These are phyloP conservation scores for Hydnum rufescens DNA, from an alignment of 768 basidiomycete species.

Conservation along the genomic window DNA sequence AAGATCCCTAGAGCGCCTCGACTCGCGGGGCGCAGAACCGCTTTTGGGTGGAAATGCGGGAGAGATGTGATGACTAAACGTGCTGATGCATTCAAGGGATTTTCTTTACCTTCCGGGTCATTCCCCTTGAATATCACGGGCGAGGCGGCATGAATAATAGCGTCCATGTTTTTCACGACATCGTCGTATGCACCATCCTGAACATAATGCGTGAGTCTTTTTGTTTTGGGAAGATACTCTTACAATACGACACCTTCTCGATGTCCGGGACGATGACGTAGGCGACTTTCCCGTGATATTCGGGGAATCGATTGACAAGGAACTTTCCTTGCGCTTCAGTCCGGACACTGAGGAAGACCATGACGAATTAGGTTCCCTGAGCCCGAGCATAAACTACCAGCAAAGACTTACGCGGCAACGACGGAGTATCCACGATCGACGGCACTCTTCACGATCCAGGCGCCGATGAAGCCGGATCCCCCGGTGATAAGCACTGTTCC, in stretches of 20 bases:
- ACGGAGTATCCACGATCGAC: conserved; percentile 9
- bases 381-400: background rate
- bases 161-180: conserved; percentile 22
- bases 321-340: background rate
- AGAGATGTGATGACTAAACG: no score
- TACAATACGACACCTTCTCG: conserved; percentile 24
- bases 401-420: background rate
- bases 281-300: conserved; percentile 29
- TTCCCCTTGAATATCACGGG: conserved; percentile 14
- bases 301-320: background rate
- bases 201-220: background rate
- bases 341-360: background rate
- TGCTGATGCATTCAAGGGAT: background rate
- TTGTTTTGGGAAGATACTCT: background rate
- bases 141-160: conserved; percentile 17
- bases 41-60: no score
- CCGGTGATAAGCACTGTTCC: no score
- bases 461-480: no score
- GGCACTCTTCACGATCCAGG: conserved; percentile 6
- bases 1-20: conserved; percentile 19
- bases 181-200: conserved; percentile 21
- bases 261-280: conserved; percentile 54
- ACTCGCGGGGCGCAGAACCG: conserved; percentile 22
- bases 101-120: conserved; percentile 8
- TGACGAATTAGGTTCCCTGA: no score